Evolutionary conservation across 345 rosid species (phyloP).

Genomic region (Punica granatum): DNA sequence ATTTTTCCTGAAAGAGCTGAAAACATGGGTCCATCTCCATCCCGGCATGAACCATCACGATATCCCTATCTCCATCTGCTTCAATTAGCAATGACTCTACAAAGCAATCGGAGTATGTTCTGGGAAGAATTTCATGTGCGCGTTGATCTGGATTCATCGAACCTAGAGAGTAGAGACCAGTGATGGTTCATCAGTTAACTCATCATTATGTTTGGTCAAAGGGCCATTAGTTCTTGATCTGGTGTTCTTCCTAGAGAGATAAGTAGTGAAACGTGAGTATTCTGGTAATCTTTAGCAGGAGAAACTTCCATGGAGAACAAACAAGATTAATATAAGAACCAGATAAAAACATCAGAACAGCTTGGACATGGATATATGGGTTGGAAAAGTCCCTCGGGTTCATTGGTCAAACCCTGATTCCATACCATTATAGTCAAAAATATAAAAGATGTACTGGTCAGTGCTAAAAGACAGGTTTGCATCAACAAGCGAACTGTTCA

Average conservation of each 20-base stretch:
- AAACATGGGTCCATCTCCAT: slow-evolving; percentile 68
- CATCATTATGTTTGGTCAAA: neutral
- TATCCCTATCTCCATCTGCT: slow-evolving; percentile 79
- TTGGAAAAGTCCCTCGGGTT: too few relatives aligned
- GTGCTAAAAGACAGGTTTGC: neutral
- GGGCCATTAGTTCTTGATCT: neutral
- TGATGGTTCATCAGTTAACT: neutral
- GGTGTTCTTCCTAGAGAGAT: neutral
- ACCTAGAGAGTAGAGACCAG: slow-evolving; percentile 23
- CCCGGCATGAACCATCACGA: slow-evolving; percentile 81
- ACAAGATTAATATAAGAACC: too few relatives aligned
- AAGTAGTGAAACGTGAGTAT: neutral
- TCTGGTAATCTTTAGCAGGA: neutral
- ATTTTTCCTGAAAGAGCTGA: slow-evolving; percentile 52
- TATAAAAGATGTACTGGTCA: neutral
- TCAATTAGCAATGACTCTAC: slow-evolving; percentile 65
- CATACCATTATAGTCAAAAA: too few relatives aligned
- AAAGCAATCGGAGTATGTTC: slow-evolving; percentile 77
- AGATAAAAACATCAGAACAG: too few relatives aligned
- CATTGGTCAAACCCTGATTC: too few relatives aligned
- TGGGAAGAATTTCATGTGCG: slow-evolving; percentile 22
- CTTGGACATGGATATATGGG: too few relatives aligned
- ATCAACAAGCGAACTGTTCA: neutral
- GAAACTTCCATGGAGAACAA: too few relatives aligned
- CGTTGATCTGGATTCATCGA: slow-evolving; percentile 16